Evolutionary conservation across 2,329 filamentous ascomycete genomes (phyloP).

Genomic region (Cryphonectria japonica): DNA sequence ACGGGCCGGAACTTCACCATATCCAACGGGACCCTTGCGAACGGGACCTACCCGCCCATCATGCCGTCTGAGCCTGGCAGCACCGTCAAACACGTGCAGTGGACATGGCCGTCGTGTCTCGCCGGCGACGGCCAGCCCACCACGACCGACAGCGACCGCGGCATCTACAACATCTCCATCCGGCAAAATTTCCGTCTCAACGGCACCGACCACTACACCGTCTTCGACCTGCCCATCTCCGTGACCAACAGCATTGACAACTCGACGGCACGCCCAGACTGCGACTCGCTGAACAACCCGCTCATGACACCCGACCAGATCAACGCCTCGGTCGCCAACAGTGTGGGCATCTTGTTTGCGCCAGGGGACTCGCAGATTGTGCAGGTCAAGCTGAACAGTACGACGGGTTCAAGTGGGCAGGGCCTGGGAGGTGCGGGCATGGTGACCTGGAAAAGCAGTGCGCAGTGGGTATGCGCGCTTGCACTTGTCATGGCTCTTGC

Average conservation of each 20-base stretch:
- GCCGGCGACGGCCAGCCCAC: conserved; percentile 60
- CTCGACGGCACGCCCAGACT: conserved; percentile 47
- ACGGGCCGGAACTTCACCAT: conserved; percentile 70
- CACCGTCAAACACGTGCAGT: conserved; percentile 75
- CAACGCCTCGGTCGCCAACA: conserved; percentile 46
- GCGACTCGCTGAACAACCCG: conserved; percentile 56
- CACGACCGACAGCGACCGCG: conserved; percentile 54
- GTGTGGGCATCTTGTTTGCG: conserved; percentile 53
- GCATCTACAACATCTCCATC: conserved; percentile 72
- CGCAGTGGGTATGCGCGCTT: conserved; percentile 40
- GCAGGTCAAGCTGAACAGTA: conserved; percentile 37
- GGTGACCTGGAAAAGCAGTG: conserved; percentile 40
- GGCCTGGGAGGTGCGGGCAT: conserved; percentile 39
- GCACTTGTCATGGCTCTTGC: conserved; percentile 38
- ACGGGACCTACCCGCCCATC: conserved; percentile 63
- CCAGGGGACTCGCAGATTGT: conserved; percentile 54
- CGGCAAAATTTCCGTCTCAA: conserved; percentile 72
- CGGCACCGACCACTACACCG: conserved; percentile 65
- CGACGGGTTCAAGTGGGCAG: conserved; percentile 28
- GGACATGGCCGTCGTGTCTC: conserved; percentile 72
- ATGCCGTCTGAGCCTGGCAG: conserved; percentile 66
- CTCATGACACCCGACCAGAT: conserved; percentile 52
- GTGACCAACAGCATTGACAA: conserved; percentile 67
- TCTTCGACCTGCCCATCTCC: conserved; percentile 71
- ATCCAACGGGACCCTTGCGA: conserved; percentile 62